Conservation (phyloP, 2,329 filamentous ascomycete genomes). For the Trichoderma polysporum region DNA sequence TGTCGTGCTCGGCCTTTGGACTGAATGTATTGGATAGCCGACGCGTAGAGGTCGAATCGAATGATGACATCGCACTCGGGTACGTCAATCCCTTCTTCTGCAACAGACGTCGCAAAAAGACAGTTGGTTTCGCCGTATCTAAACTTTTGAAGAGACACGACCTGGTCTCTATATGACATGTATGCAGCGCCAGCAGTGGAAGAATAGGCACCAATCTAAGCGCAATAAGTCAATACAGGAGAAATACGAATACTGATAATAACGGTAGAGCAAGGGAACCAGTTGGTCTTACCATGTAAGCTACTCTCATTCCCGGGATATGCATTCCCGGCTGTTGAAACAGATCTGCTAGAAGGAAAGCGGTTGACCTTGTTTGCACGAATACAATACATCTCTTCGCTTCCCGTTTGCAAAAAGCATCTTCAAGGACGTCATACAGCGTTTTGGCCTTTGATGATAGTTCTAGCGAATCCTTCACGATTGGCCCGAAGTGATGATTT, state of each 20-base stretch:
- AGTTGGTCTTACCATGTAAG: slow-evolving; percentile 55
- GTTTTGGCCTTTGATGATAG: slow-evolving; percentile 72
- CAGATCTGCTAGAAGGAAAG: slow-evolving; percentile 68
- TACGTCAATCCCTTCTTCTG: slow-evolving; percentile 67
- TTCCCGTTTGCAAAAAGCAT: slow-evolving; percentile 62
- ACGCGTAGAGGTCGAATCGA: slow-evolving; percentile 83
- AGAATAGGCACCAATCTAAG: slow-evolving; percentile 34
- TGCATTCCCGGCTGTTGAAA: slow-evolving; percentile 57
- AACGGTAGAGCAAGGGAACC: background rate
- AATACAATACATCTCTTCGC: slow-evolving; percentile 75
- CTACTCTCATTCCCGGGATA: slow-evolving; percentile 58
- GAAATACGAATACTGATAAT: too few relatives aligned
- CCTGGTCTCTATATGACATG: slow-evolving; percentile 71
- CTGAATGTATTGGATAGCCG: slow-evolving; percentile 93
- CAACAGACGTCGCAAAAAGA: slow-evolving; percentile 65
- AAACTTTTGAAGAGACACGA: slow-evolving; percentile 68
- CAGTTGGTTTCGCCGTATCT: slow-evolving; percentile 60
- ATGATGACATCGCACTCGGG: slow-evolving; percentile 67
- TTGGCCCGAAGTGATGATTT: slow-evolving; percentile 45
- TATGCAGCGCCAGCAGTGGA: slow-evolving; percentile 52
- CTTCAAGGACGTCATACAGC: slow-evolving; percentile 59
- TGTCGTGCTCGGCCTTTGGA: slow-evolving; percentile 85
- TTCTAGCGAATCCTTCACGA: slow-evolving; percentile 23
- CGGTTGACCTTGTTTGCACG: slow-evolving; percentile 75
- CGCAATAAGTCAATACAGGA: background rate